Conservation (phyloP, 257 asterid genomes). For the Solanum acaule region DNA sequence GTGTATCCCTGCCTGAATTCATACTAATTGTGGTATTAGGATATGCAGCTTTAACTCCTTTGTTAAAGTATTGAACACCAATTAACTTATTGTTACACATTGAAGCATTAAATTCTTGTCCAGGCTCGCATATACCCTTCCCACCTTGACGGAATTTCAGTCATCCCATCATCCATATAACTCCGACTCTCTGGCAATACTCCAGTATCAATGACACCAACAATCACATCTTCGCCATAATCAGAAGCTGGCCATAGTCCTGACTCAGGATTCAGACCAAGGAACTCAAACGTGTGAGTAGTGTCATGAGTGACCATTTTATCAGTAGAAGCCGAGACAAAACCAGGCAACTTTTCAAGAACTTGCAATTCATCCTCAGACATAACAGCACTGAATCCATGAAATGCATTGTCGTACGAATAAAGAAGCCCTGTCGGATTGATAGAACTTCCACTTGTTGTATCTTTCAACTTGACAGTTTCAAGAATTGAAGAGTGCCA, state of each 20-base stretch:
- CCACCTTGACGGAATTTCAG: conserved; percentile 40
- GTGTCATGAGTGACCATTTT: conserved; percentile 31
- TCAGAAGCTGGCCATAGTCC: conserved; percentile 56
- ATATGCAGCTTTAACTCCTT: conserved; percentile 23
- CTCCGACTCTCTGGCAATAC: conserved; percentile 62
- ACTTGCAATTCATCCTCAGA: conserved; percentile 25
- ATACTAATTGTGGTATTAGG: conserved; percentile 22
- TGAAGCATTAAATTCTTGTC: conserved; percentile 40
- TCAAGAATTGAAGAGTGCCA: conserved; percentile 35
- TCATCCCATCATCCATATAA: conserved; percentile 43
- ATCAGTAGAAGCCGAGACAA: conserved; percentile 36
- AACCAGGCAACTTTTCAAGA: conserved; percentile 38
- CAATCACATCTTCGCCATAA: conserved; percentile 40
- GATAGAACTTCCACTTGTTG: background rate
- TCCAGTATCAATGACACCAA: conserved; percentile 46
- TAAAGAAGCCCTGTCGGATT: conserved; percentile 19
- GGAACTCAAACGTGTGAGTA: conserved; percentile 40
- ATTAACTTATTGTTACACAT: conserved; percentile 40
- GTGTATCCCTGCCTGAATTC: conserved; percentile 39
- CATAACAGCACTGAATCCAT: conserved; percentile 47
- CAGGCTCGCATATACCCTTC: conserved; percentile 43
- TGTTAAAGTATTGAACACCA: conserved; percentile 40
- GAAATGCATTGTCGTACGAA: conserved; percentile 42
- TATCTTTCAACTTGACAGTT: conserved; percentile 2
- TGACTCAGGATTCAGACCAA: conserved; percentile 22